phyloP scores from a whole-genome alignment of 371 early-diverging fungal genomes.

The Choanephora cucurbitarum region DNA sequence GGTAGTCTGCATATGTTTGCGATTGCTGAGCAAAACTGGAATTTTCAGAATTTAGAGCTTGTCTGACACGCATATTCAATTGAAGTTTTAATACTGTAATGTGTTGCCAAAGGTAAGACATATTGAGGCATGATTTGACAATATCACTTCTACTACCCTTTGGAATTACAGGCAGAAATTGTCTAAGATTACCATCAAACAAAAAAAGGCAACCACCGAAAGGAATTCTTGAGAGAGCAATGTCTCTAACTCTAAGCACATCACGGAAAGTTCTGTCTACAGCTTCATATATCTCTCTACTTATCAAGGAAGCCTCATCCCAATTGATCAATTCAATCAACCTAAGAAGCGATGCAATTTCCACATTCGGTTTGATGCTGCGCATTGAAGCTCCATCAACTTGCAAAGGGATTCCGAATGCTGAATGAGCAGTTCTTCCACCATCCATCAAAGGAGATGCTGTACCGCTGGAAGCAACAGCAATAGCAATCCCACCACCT shows the following conservation, averaged over 20 bases:
- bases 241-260: conserved; percentile 9
- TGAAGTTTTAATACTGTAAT: no score
- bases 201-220: conserved; percentile 33
- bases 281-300: conserved; percentile 21
- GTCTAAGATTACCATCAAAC: conserved; percentile 25
- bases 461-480: conserved; percentile 26
- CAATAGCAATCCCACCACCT: not conserved
- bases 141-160: conserved; percentile 10
- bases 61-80: conserved; percentile 1
- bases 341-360: conserved; percentile 5
- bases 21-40: not conserved
- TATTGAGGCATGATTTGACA: conserved; percentile 9
- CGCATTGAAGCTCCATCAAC: no score
- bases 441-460: conserved; percentile 25
- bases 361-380: not conserved
- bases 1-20: conserved; percentile 8
- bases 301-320: conserved; percentile 28
- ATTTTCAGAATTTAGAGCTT: conserved; percentile 5
- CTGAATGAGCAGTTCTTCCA: conserved; percentile 27
- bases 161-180: conserved; percentile 20
- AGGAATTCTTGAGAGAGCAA: conserved; percentile 9
- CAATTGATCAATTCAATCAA: conserved; percentile 19
- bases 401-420: conserved; percentile 4
- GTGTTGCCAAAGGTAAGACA: conserved; percentile 8
- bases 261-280: conserved; percentile 27